These are phyloP conservation scores for Sclerotinia trifoliorum DNA, from an alignment of 2,329 filamentous ascomycete species.

Conservation along the genomic window DNA sequence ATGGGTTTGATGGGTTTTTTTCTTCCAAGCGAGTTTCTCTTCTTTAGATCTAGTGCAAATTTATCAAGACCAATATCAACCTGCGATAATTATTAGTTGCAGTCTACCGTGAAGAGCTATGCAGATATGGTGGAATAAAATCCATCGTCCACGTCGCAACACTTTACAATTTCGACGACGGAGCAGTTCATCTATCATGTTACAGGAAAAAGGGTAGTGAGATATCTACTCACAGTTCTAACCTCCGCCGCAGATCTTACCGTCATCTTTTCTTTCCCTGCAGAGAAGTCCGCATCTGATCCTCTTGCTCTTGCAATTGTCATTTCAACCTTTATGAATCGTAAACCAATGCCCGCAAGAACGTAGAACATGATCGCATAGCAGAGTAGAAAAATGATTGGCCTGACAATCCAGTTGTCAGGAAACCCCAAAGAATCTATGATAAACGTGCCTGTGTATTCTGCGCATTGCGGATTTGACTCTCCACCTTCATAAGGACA, in stretches of 20 bases:
- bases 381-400: conserved; percentile 60
- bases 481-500: conserved; percentile 64
- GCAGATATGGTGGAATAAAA: neutral
- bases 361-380: conserved; percentile 64
- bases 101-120: neutral
- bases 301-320: conserved; percentile 62
- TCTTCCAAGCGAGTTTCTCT: conserved; percentile 53
- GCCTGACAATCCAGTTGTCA: conserved; percentile 62
- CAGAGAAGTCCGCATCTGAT: conserved; percentile 59
- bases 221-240: conserved; percentile 43
- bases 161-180: neutral
- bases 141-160: neutral
- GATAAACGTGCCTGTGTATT: conserved; percentile 69
- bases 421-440: conserved; percentile 69
- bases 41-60: conserved; percentile 64
- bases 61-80: conserved; percentile 64
- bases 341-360: conserved; percentile 59
- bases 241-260: conserved; percentile 53
- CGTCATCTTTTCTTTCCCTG: conserved; percentile 68
- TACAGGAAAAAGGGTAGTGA: neutral
- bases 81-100: neutral
- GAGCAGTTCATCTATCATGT: neutral
- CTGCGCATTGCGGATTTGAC: conserved; percentile 61
- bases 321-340: conserved; percentile 66
- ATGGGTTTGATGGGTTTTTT: conserved; percentile 58